Evolutionary conservation across 768 basidiomycete genomes (phyloP).

Genomic region (Piloderma croceum): DNA sequence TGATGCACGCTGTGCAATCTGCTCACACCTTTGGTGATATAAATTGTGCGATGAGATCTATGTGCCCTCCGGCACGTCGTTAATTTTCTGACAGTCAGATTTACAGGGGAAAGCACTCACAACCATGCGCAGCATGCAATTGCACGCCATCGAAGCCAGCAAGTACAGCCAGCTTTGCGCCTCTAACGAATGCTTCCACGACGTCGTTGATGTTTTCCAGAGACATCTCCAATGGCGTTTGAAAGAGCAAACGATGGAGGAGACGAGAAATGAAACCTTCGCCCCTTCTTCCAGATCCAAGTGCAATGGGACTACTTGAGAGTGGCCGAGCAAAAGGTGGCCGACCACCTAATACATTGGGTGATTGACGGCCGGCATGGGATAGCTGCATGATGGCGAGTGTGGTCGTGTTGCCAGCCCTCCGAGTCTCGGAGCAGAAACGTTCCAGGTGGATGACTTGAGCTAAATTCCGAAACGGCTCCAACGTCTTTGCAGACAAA

Average conservation of each 20-base stretch:
- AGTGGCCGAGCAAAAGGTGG: slow-evolving; percentile 51
- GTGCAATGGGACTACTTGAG: slow-evolving; percentile 61
- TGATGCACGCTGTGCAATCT: not conserved
- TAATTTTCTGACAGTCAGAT: slow-evolving; percentile 1
- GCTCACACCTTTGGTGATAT: slow-evolving; percentile 59
- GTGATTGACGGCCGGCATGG: slow-evolving; percentile 80
- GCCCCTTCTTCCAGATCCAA: slow-evolving; percentile 31
- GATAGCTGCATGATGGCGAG: slow-evolving; percentile 79
- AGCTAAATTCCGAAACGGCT: slow-evolving; percentile 48
- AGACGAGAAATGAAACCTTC: slow-evolving; percentile 27
- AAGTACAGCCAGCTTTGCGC: slow-evolving; percentile 56
- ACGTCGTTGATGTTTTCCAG: slow-evolving; percentile 53
- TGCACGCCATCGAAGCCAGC: slow-evolving; percentile 85
- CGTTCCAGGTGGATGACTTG: slow-evolving; percentile 42
- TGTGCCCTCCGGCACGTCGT: not conserved
- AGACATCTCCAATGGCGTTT: slow-evolving; percentile 56
- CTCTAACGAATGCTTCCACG: slow-evolving; percentile 58
- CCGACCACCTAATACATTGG: slow-evolving; percentile 68
- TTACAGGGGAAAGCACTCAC: slow-evolving; percentile 37
- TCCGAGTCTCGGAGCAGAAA: too few relatives aligned
- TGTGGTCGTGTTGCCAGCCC: slow-evolving; percentile 13
- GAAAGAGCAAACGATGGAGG: slow-evolving; percentile 52
- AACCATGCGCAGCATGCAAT: slow-evolving; percentile 82
- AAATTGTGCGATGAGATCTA: slow-evolving; percentile 78
- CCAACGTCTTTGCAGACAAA: slow-evolving; percentile 37